Base-by-base conservation (phyloP, 352 stramenopile species). In the Thalassiosira allenii region DNA sequence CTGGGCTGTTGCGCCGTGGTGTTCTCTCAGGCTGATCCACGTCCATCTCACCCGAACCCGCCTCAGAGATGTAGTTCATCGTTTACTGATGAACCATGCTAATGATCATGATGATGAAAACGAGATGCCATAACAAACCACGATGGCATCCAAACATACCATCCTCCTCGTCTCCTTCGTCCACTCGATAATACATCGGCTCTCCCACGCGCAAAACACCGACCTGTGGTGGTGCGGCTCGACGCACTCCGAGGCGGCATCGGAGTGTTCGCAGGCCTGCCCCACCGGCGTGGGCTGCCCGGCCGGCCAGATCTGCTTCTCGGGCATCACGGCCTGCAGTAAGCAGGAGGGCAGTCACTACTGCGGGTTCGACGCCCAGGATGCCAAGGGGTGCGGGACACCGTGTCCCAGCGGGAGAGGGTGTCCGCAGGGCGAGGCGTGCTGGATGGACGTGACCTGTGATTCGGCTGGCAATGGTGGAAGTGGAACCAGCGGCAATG, bases 161-260 rank as follows among this genome's bases (percentile, higher is more conserved):
- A n/a, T n/a, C n/a, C n/a, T n/a, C n/a, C n/a, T n/a, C n/a, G n/a
- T n/a, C n/a, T n/a, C n/a, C n/a, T n/a, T n/a, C n/a, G n/a, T n/a
- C n/a, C n/a, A n/a, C n/a, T n/a, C n/a, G n/a, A n/a, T n/a, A n/a
- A n/a, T n/a, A n/a, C n/a, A n/a, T n/a, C n/a, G n/a, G n/a, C n/a
- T n/a, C n/a, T n/a, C n/a, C n/a, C n/a, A n/a, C n/a, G n/a, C n/a
- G n/a, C n/a, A n/a, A n/a, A 47, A 27, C 47, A 56, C 47, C 47
- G 47, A 9, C 8, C 47, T 56, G 14, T 75, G 53, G 53, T 75
- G 53, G 51, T 75, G 66, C 53, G 66, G 66, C 29, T 32, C 34
- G 12, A 47, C 52, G 2, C 22, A 30, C 27, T 17, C 37, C 12
- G 66, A 64, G 17, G 66, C 66, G 2, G 61, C 53, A 0, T 34